Conservation (phyloP, 2,329 filamentous ascomycete species). For the Paracamarosporium sp. region DNA sequence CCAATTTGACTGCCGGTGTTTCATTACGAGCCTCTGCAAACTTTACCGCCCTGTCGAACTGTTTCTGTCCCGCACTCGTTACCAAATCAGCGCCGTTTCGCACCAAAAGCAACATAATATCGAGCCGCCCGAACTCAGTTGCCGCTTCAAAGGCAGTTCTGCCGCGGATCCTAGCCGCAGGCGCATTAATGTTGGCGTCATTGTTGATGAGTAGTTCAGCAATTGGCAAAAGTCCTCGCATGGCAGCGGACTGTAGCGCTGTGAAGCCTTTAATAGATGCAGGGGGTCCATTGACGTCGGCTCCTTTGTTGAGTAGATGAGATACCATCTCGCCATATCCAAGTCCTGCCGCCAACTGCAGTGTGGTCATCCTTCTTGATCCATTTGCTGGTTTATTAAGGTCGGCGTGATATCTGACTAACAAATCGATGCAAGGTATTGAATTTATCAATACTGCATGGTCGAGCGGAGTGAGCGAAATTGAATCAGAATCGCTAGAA, state of each 20-base stretch:
- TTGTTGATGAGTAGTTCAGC: background rate
- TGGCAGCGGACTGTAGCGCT: background rate
- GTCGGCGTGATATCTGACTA: background rate
- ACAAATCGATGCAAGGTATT: background rate
- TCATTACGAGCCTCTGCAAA: background rate
- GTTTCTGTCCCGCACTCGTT: background rate
- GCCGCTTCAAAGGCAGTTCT: slow-evolving; percentile 10
- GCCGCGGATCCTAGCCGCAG: background rate
- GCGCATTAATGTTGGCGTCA: background rate
- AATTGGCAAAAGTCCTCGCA: background rate
- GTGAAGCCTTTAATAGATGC: background rate
- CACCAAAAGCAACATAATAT: slow-evolving; percentile 5
- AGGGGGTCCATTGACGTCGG: background rate
- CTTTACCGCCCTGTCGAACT: background rate
- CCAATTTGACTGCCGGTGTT: background rate
- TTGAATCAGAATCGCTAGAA: background rate
- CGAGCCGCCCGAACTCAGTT: slow-evolving; percentile 4
- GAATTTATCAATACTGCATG: background rate
- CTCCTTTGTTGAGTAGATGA: background rate
- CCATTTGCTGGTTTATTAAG: background rate
- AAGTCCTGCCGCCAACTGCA: background rate
- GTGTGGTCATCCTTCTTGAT: background rate
- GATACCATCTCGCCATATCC: background rate
- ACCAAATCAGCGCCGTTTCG: background rate
- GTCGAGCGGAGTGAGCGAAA: background rate